These are phyloP conservation scores for Boletellus ananiceps DNA, from an alignment of 768 basidiomycete species.

Conservation along the genomic window DNA sequence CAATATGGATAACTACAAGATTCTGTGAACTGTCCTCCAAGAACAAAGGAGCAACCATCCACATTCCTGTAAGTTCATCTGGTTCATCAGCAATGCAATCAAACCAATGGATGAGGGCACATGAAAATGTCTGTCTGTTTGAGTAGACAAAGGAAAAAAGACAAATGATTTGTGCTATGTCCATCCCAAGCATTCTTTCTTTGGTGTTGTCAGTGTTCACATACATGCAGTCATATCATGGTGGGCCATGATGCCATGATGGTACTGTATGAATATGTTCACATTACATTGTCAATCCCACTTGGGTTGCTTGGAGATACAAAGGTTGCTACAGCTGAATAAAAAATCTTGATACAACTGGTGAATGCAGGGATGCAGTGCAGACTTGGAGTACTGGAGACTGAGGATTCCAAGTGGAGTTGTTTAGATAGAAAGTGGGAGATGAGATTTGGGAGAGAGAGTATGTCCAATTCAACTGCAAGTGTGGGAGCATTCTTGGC, in stretches of 20 bases:
- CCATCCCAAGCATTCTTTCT: slow-evolving; percentile 12
- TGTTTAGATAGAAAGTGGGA: too few species aligned
- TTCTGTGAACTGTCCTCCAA: background rate
- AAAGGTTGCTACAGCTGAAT: slow-evolving; percentile 5
- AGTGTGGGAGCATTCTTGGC: too few species aligned
- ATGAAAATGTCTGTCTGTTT: slow-evolving; percentile 10
- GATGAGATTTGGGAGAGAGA: too few species aligned
- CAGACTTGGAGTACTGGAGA: too few species aligned
- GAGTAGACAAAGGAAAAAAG: slow-evolving; percentile 6
- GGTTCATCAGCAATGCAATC: slow-evolving; percentile 14
- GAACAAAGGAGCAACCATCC: slow-evolving; percentile 21
- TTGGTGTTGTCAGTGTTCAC: slow-evolving; percentile 6
- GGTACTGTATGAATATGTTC: slow-evolving; percentile 22
- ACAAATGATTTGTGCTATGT: background rate
- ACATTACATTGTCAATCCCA: slow-evolving; percentile 23
- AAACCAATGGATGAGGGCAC: slow-evolving; percentile 23
- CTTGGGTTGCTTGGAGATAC: slow-evolving; percentile 28
- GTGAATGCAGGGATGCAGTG: background rate
- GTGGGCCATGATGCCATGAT: slow-evolving; percentile 14
- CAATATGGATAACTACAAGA: background rate
- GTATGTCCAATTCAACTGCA: too few species aligned
- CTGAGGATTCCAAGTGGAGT: too few species aligned
- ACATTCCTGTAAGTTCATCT: slow-evolving; percentile 26
- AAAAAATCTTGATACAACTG: background rate
- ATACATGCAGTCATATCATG: slow-evolving; percentile 22